Evolutionary conservation across 2,329 filamentous ascomycete genomes (phyloP), one percentile per base, ranked within the genome.

Genomic region (Paraphoma chrysanthemicola): DNA sequence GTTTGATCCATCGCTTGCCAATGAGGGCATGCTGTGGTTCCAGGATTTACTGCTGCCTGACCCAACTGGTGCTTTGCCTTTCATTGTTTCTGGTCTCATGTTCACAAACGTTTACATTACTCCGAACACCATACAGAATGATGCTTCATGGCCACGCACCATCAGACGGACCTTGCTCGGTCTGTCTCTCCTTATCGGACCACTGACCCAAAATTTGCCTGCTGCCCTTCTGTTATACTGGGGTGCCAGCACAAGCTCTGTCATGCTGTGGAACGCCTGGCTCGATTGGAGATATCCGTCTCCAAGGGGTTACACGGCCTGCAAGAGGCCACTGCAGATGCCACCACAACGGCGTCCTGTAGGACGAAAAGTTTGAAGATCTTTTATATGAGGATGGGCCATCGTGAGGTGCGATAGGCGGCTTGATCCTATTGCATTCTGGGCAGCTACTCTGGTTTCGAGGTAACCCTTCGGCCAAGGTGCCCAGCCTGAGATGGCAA

Each of bases 21-120:
- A 70, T 7, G 86, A 87, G 73, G 86, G 86, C n/a, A 79, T 82
- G 3, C 75, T 86, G 1, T 89, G 86, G 86, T 87, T 88, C 53
- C 79, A 81, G 1, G 79, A 88, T 67, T 79, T 89, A 12, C 74
- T 85, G 5, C 66, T 78, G 0, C 74, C 83, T 8, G 86, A 89
- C 62, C 79, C 85, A 0, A 80, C 79, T 2, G 73, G 81, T 2
- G 61, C 78, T 2, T 75, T 88, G 1, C 84, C 85, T 0, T 76
- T 81, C 41, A 54, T 81, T 3, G 75, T 86, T 18, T 81, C 80
- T 0, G 77, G 72, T 0, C 75, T 80, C 4, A 81, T 86, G 54
- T 70, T 86, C 14, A 59, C 78, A 7, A 85, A 84, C 59, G 70
- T 86, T 8, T 74, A 68, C 48, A 57, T 63, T 9, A 58, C 61